Evolutionary conservation across 306 rosid species (phyloP), one percentile per base, ranked within the genome.

Genomic region (Vigna hirtella): DNA sequence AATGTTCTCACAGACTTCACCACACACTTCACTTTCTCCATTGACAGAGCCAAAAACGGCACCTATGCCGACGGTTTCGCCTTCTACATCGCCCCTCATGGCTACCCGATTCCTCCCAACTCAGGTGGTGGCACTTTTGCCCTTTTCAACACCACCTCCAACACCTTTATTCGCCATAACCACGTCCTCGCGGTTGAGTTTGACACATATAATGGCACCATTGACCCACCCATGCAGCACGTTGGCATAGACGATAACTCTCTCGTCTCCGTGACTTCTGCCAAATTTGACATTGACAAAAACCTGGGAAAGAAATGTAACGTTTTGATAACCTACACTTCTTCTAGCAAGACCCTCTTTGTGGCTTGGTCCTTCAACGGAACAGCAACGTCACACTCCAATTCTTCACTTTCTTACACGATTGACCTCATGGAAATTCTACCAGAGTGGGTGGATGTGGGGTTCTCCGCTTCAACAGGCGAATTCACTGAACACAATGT

Each of bases 381-480:
- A 40, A 65, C 50, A 20, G n/a, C 11, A 1, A 24, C 12, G 14
- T 34, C 24, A 22, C 18, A 36, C 55, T 26, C 57, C 1, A 78
- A 47, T 69, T 14, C 52, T 14, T 57, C 70, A 8, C 40, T 78
- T 15, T 47, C 70, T 34, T 58, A 58, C 47, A 51, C 15, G 5
- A 17, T 83, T 77, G 87, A 86, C 47, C 61, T 87, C 0, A 47
- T 63, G 65, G 8, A 62, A 12, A 34, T 56, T 57, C 72, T 84
- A 13, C 86, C 83, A 0, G 75, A 84, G 20, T 66, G 11, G 61
- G 84, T 84, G 9, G 73, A 69, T 4, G 11, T 82, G 38, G 90
- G 90, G 14, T 81, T 87, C 59, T 87, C 88, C 7, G 77, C 86
- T 75, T 24, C 85, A 1, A 82, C 81, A 0, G 78, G 88, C n/a